Percentiles rank a stretch among this genome's conserved stretches.
Conservation (phyloP, 2,329 filamentous ascomycete species). For the Aspergillus alliaceus region DNA sequence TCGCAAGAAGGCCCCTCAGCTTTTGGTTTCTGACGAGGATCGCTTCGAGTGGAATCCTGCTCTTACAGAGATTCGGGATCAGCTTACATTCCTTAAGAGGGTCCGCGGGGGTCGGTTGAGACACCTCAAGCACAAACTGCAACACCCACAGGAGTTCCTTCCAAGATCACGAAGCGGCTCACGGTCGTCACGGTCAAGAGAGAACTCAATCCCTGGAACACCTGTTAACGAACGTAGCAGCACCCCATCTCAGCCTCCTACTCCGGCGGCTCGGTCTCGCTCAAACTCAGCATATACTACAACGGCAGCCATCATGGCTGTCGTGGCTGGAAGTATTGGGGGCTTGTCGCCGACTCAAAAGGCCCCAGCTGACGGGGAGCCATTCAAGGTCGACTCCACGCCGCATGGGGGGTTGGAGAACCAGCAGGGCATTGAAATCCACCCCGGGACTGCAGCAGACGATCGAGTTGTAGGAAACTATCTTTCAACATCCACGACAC, state of each 20-base stretch:
- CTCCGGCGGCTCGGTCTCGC: slow-evolving; percentile 58
- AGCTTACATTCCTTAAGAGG: slow-evolving; percentile 63
- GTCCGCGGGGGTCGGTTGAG: slow-evolving; percentile 63
- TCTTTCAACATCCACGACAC: slow-evolving; percentile 33
- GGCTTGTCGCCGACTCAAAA: slow-evolving; percentile 64
- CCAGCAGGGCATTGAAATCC: slow-evolving; percentile 48
- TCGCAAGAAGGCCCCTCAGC: slow-evolving; percentile 41
- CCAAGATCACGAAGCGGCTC: slow-evolving; percentile 46
- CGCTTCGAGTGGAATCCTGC: slow-evolving; percentile 60
- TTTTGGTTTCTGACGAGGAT: slow-evolving; percentile 47
- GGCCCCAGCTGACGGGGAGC: slow-evolving; percentile 35
- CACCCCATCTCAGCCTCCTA: slow-evolving; percentile 47
- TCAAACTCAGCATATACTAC: slow-evolving; percentile 61
- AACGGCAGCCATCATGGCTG: slow-evolving; percentile 64
- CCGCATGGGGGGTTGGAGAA: slow-evolving; percentile 40
- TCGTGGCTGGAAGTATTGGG: slow-evolving; percentile 65
- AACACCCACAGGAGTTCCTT: slow-evolving; percentile 54
- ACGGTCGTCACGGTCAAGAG: slow-evolving; percentile 31
- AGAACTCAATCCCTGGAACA: slow-evolving; percentile 54
- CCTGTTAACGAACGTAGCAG: slow-evolving; percentile 51
- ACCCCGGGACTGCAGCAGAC: slow-evolving; percentile 46
- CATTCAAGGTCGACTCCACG: slow-evolving; percentile 38
- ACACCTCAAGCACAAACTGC: slow-evolving; percentile 60
- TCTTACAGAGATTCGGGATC: slow-evolving; percentile 62
- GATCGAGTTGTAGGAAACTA: slow-evolving; percentile 46